A percentile compares a stretch with the other conserved stretches of the same genome.
phyloP scores from a whole-genome alignment of 345 rosid species.

The Eucalyptus polybractea region DNA sequence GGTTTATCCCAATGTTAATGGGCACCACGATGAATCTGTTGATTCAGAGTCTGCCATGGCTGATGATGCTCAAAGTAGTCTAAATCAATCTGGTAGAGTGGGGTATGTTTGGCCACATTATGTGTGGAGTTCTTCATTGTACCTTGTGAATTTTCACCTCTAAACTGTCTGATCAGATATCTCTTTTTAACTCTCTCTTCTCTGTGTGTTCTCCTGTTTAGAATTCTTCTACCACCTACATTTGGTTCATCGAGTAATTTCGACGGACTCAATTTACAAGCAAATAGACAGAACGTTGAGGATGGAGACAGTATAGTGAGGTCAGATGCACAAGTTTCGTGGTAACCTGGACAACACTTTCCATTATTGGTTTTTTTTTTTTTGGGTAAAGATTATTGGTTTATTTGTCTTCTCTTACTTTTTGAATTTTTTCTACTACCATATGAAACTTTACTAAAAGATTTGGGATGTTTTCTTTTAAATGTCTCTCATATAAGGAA shows the following conservation, averaged over 20 bases:
- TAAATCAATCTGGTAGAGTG: constrained; percentile 29
- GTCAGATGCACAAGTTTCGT: constrained; percentile 13
- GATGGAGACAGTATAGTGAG: constrained; percentile 50
- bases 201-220: constrained; percentile 9
- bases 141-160: background rate
- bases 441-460: background rate
- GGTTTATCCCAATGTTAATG: constrained; percentile 51
- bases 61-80: constrained; percentile 75
- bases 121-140: background rate
- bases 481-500: background rate
- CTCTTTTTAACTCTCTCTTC: background rate
- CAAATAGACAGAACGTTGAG: constrained; percentile 32
- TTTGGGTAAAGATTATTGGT: background rate
- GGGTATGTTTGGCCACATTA: constrained; percentile 18
- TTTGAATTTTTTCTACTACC: background rate
- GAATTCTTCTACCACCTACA: constrained; percentile 84
- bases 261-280: constrained; percentile 46
- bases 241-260: constrained; percentile 84
- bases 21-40: constrained; percentile 25
- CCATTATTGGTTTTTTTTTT: background rate
- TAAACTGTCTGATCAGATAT: background rate
- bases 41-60: constrained; percentile 39
- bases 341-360: background rate
- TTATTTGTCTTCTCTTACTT: background rate
- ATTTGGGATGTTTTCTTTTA: background rate